phyloP scores from a whole-genome alignment of 768 basidiomycete species.

The Pholiota molesta region DNA sequence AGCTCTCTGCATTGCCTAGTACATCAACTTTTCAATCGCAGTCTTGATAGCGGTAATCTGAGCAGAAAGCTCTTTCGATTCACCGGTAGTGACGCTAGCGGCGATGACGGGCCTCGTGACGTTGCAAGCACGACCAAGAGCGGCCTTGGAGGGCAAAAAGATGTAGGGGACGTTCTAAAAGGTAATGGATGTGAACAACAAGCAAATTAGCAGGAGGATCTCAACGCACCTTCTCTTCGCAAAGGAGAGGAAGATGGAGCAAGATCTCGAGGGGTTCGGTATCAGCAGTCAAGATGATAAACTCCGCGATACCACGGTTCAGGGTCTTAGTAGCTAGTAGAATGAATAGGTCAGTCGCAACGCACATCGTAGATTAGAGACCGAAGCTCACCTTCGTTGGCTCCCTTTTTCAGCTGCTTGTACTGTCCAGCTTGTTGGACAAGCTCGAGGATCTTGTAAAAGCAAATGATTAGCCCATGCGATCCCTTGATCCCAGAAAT shows the following conservation, averaged over 20 bases:
- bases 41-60: slow-evolving; percentile 89
- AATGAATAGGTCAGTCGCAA: slow-evolving; percentile 10
- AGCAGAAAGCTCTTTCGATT: slow-evolving; percentile 85
- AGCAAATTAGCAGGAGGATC: neutral
- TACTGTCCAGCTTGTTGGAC: slow-evolving; percentile 96
- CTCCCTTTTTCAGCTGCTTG: slow-evolving; percentile 98
- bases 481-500: neutral
- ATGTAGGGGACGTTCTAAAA: slow-evolving; percentile 91
- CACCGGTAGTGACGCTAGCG: slow-evolving; percentile 95
- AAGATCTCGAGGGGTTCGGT: slow-evolving; percentile 98
- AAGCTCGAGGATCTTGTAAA: slow-evolving; percentile 84
- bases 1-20: slow-evolving; percentile 28
- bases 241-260: slow-evolving; percentile 93
- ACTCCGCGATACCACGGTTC: slow-evolving; percentile 97
- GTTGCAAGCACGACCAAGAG: slow-evolving; percentile 94
- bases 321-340: slow-evolving; percentile 92
- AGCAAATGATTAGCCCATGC: slow-evolving; percentile 1
- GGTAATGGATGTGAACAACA: slow-evolving; percentile 8
- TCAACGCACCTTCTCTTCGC: slow-evolving; percentile 88
- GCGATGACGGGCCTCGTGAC: slow-evolving; percentile 95
- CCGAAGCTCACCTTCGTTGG: slow-evolving; percentile 81
- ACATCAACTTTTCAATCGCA: slow-evolving; percentile 71
- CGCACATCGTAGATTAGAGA: neutral
- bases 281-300: slow-evolving; percentile 95
- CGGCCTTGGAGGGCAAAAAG: slow-evolving; percentile 94